Evolutionary conservation across 768 basidiomycete species (phyloP), one percentile per base, ranked within the genome.

Genomic region (Hypsizygus marmoreus): DNA sequence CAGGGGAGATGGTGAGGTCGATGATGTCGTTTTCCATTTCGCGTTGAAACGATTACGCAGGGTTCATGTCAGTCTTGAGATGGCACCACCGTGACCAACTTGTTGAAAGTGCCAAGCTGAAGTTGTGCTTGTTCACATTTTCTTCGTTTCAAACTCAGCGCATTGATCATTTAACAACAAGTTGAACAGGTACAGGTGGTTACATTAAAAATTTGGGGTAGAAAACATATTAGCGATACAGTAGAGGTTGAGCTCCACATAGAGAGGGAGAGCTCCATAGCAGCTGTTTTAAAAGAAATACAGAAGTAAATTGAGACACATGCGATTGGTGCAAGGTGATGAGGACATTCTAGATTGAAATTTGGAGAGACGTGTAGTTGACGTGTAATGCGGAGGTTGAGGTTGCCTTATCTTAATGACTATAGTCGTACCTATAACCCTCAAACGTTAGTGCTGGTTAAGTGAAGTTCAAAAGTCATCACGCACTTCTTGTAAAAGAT

Each of bases 401-500:
- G 38, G 38, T 43, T 40, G 19, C 41, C 34, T 23, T 13, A 11
- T 24, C 25, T 59, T 62, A 74, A 53, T 74, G 74, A 32, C 61
- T 64, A 40, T 76, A 76, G 43, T 75, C 73, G 50, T 75, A 75
- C 52, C 73, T 75, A 38, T 22, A n/a, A n/a, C n/a, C n/a, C n/a
- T n/a, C n/a, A n/a, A n/a, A n/a, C n/a, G n/a, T n/a, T n/a, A n/a
- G n/a, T n/a, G n/a, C n/a, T n/a, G n/a, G n/a, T n/a, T n/a, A n/a
- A n/a, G n/a, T n/a, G n/a, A 34, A 13, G 11, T n/a, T 8, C 10
- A 30, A n/a, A 22, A 38, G 14, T 35, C 35, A 24, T 26, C 1
- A 58, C 84, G 41, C 54, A 90, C 91, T 90, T 91, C 57, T 71
- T 81, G 64, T 92, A 95, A 60, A 95, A 95, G 1, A 75, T 79